Evolutionary conservation across 2,329 filamentous ascomycete genomes (phyloP), one percentile per base, ranked within the genome.

Genomic region (Eutypa lata): DNA sequence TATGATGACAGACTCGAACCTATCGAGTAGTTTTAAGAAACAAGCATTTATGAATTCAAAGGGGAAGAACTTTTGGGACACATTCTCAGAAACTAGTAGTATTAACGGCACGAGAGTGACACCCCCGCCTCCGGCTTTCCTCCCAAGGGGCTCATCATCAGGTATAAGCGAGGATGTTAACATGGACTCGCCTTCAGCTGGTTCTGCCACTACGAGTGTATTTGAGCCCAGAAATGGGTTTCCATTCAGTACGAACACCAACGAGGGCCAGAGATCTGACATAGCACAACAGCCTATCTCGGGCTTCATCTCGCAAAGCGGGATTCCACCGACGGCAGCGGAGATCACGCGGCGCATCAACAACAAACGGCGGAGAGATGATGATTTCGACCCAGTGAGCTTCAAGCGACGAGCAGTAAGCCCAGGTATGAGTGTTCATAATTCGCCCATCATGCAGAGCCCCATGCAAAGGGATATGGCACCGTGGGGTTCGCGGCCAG

Each of bases 391-490:
- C 67, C 87, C 90, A 2, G 81, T 86, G 38, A 89, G 87, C 56
- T 92, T 97, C 75, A 97, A 97, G 73, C 83, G 93, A 16, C 84
- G 93, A 43, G 93, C 93, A 22, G 93, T 97, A 2, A 94, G 89
- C 54, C 93, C 93, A 0, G 90, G 92, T 16, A 86, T 97, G 78
- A 96, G 91, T 68, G 87, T 88, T 2, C 91, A 96, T 64, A 95
- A 93, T 71, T 95, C 90, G 56, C 93, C 93, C 1, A 80, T 96
- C 35, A 82, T 93, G 61, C 90, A 96, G 67, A 93, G 89, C 51
- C 91, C 92, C 1, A 81, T 89, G 58, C 86, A 93, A 66, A 80
- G 87, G 47, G 89, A 91, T 58, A 75, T 75, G 43, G 80, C 79
- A 49, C 79, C 87, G 0, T 92, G 89, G 88, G 87, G 88, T n/a